Percentiles rank a stretch among this genome's conserved stretches.
phyloP scores from a whole-genome alignment of 2,329 filamentous ascomycete species.

The Aspergillus texensis region DNA sequence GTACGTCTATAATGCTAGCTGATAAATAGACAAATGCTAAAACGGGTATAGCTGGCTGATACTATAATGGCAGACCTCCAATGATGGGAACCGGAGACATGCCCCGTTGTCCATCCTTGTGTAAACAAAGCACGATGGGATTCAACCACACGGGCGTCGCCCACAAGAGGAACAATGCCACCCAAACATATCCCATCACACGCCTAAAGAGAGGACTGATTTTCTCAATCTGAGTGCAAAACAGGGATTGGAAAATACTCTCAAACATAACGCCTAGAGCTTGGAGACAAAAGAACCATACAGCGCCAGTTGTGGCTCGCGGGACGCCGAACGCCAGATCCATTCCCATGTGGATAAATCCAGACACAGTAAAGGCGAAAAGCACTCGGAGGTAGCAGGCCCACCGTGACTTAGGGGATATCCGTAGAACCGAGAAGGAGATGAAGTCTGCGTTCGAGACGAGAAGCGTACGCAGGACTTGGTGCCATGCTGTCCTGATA shows the following conservation, averaged over 20 bases:
- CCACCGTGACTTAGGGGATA: not conserved
- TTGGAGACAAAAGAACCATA: conserved; percentile 25
- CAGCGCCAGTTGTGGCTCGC: conserved; percentile 10
- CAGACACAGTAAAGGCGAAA: conserved; percentile 20
- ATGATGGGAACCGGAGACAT: conserved; percentile 20
- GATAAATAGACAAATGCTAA: not conserved
- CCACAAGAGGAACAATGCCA: conserved; percentile 18
- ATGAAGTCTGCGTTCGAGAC: conserved; percentile 20
- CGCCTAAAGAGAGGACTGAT: not conserved
- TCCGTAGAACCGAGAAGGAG: conserved; percentile 6
- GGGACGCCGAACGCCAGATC: conserved; percentile 23
- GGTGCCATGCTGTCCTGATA: conserved; percentile 23
- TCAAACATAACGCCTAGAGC: conserved; percentile 16
- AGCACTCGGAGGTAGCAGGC: conserved; percentile 14
- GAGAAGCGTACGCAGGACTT: conserved; percentile 20
- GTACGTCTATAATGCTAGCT: not conserved
- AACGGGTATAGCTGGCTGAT: too few species aligned
- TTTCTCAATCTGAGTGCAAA: not conserved
- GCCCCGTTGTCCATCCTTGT: conserved; percentile 16
- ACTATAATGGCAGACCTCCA: not conserved
- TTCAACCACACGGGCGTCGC: conserved; percentile 22
- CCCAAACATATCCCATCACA: conserved; percentile 21
- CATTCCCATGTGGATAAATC: conserved; percentile 20
- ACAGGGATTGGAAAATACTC: not conserved
- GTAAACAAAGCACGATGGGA: conserved; percentile 21